Conservation (phyloP, 2,329 filamentous ascomycete species). For the Fusarium drepaniforme region DNA sequence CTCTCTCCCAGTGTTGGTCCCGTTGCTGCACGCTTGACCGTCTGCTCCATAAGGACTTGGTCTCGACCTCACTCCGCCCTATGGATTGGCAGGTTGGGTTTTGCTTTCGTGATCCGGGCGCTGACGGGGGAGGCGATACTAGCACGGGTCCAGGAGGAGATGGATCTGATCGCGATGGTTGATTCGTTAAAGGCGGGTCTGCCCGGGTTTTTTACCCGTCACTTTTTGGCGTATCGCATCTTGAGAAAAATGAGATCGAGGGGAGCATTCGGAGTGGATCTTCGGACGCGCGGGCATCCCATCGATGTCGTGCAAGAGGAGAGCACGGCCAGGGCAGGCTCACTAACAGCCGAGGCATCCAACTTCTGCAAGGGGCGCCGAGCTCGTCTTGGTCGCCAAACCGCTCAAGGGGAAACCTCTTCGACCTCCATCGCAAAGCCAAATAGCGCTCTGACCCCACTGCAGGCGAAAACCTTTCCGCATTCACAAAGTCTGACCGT, state of each 20-base stretch:
- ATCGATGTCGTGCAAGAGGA: background rate
- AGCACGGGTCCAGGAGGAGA: background rate
- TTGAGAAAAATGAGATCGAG: slow-evolving; percentile 22
- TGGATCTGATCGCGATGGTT: background rate
- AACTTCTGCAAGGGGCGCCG: slow-evolving; percentile 36
- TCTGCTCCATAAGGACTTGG: background rate
- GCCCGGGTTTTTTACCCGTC: slow-evolving; percentile 18
- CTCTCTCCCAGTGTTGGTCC: background rate
- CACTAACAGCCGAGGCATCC: slow-evolving; percentile 19
- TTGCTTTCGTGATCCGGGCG: background rate
- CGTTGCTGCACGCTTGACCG: background rate
- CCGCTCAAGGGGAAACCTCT: background rate
- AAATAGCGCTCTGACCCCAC: slow-evolving; percentile 17
- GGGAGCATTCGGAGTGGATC: slow-evolving; percentile 25
- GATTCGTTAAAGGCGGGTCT: slow-evolving; percentile 2
- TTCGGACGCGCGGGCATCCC: background rate
- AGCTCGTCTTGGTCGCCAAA: background rate
- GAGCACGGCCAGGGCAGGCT: background rate
- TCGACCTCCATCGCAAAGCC: slow-evolving; percentile 3
- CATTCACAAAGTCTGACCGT: slow-evolving; percentile 6
- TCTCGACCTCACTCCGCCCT: slow-evolving; percentile 4
- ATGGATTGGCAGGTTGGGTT: background rate
- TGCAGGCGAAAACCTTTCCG: slow-evolving; percentile 3
- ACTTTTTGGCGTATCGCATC: slow-evolving; percentile 16
- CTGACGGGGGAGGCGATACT: background rate